Percentiles rank a stretch among this genome's conserved stretches.
Conservation (phyloP, 2,329 filamentous ascomycete genomes). For the Fusarium zealandicum region DNA sequence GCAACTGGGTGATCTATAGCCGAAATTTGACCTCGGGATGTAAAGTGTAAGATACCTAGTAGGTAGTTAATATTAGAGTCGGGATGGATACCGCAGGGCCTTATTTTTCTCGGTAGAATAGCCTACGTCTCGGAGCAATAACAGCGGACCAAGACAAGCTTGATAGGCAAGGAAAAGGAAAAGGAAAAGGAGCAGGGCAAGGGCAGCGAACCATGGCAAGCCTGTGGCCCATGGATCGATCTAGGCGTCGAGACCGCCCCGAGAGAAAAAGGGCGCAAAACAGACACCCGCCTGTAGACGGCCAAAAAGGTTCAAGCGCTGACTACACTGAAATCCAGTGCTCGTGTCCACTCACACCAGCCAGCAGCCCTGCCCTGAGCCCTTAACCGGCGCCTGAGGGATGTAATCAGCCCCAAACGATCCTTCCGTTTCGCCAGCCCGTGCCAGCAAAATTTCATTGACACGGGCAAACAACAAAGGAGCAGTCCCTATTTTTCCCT, state of each 20-base stretch:
- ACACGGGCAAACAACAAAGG: conserved; percentile 13
- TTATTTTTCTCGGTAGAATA: conserved; percentile 22
- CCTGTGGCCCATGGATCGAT: conserved; percentile 32
- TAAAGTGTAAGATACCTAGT: conserved; percentile 8
- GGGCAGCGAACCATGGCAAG: conserved; percentile 24
- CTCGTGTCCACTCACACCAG: conserved; percentile 29
- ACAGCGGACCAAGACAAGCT: conserved; percentile 23
- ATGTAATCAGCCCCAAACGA: conserved; percentile 32
- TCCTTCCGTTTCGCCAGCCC: conserved; percentile 25
- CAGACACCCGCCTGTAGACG: too few relatives aligned
- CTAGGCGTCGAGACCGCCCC: conserved; percentile 32
- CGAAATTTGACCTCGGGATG: conserved; percentile 36
- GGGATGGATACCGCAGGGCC: conserved; percentile 23
- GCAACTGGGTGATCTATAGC: conserved; percentile 22
- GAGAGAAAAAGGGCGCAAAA: conserved; percentile 27
- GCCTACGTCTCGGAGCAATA: conserved; percentile 21
- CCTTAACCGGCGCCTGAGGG: conserved; percentile 31
- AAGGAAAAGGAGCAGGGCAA: conserved; percentile 22
- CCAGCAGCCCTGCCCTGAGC: conserved; percentile 35
- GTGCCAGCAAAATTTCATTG: conserved; percentile 38
- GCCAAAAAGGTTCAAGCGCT: conserved; percentile 18
- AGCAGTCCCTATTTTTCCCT: conserved; percentile 17
- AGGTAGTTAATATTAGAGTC: conserved; percentile 12
- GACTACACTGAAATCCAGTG: conserved; percentile 6
- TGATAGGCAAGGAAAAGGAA: conserved; percentile 16